phyloP scores from a whole-genome alignment of 441 rosid genomes.

The Arabidopsis lyrata region DNA sequence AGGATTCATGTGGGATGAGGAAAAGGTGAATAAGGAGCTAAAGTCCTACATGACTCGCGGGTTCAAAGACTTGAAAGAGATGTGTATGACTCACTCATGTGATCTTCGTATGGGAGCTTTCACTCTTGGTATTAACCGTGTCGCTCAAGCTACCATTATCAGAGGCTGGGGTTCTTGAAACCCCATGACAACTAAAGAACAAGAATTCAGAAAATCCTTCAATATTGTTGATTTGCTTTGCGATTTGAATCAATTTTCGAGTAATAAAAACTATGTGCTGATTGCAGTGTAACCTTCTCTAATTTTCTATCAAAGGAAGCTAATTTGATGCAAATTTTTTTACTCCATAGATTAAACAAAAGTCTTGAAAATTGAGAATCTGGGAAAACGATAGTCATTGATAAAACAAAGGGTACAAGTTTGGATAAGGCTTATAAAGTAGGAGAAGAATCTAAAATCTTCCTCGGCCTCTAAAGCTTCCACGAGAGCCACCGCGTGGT shows the following conservation, averaged over 20 bases:
- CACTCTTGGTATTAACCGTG: slow-evolving; percentile 74
- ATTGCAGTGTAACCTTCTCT: not conserved
- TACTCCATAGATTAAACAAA: slow-evolving; percentile 18
- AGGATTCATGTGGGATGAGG: slow-evolving; percentile 80
- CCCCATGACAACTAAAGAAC: not conserved
- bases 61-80: slow-evolving; percentile 60
- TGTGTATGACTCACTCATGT: slow-evolving; percentile 68
- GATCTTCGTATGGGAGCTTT: slow-evolving; percentile 85
- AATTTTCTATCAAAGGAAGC: not conserved
- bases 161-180: slow-evolving; percentile 90
- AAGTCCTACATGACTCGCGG: slow-evolving; percentile 61
- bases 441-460: slow-evolving; percentile 57
- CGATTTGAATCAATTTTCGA: not conserved
- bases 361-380: slow-evolving; percentile 23
- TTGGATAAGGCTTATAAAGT: slow-evolving; percentile 16
- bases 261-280: not conserved
- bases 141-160: slow-evolving; percentile 79
- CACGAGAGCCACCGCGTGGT: slow-evolving; percentile 69
- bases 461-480: slow-evolving; percentile 89
- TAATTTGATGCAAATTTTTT: slow-evolving; percentile 1
- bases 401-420: slow-evolving; percentile 36
- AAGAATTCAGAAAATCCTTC: not conserved
- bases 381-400: slow-evolving; percentile 23
- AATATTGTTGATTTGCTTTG: slow-evolving; percentile 19
- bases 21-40: slow-evolving; percentile 66